Evolutionary conservation across 352 stramenopile genomes (phyloP), one percentile per base, ranked within the genome.

Genomic region (Globisporangium mamillatum): DNA sequence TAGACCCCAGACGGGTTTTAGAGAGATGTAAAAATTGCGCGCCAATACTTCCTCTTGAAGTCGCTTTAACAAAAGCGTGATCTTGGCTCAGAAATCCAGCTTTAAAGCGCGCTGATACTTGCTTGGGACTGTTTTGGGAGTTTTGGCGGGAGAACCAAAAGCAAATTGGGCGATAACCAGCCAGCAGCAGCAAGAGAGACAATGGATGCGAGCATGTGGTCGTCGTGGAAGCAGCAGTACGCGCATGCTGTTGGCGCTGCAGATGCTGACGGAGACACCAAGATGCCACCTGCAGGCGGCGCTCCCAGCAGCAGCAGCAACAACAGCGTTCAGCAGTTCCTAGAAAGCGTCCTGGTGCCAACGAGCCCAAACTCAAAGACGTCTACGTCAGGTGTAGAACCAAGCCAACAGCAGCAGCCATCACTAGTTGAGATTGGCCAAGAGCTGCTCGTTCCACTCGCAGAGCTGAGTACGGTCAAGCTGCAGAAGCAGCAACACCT

Each of bases 391-490:
- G 16, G 22, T 3, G 8, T 18, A 22, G 18, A 6, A 0, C 16
- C 38, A 60, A 8, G 32, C 9, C 3, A 16, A 5, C 36, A 63
- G 36, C 16, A 34, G n/a, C 60, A 41, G 18, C 46, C 44, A 41
- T 16, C 53, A 36, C 9, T 82, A 55, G 61, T 67, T 18, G 54
- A 38, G 0, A 65, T 83, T 27, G 75, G 59, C 12, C 54, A 34
- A 2, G 20, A 70, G n/a, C 60, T 84, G 9, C 10, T 80, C 10
- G 54, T 82, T 3, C 38, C 64, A 5, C 24, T 82, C 12, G 60
- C 70, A 10, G 66, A 81, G 66, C 38, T 86, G 63, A 76, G 74
- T 44, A 70, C 68, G 24, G 59, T 63, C 4, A 55, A 72, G 54
- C 60, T 72, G 41, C 71, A 62, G 61, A 69, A 61, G n/a, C 70